phyloP scores from a whole-genome alignment of 139 green algal species.

The Closterium sp. region DNA sequence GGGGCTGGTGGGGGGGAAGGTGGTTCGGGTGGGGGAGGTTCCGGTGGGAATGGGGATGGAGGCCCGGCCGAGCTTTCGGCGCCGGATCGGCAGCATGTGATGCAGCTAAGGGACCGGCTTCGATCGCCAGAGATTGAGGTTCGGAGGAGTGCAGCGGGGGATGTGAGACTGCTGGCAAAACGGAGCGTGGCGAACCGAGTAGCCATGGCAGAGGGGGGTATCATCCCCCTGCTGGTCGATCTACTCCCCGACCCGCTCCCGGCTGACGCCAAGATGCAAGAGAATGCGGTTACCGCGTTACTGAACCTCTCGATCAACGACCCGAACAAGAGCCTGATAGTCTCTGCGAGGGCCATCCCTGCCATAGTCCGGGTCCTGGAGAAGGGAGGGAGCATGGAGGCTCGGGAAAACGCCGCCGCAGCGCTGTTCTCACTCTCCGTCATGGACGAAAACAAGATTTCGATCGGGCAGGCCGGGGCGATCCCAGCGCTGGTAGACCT shows the following conservation, averaged over 20 bases:
- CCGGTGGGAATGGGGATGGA: neutral
- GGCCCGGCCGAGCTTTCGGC: neutral
- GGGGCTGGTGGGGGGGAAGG: neutral
- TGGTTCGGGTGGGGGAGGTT: neutral
- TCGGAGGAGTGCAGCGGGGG: slow-evolving; percentile 6
- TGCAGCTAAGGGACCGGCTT: neutral
- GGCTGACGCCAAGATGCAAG: slow-evolving; percentile 25
- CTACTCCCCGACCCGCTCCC: slow-evolving; percentile 13
- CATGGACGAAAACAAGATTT: slow-evolving; percentile 42
- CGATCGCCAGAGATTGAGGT: neutral
- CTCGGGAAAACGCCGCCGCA: slow-evolving; percentile 37
- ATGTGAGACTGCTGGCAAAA: slow-evolving; percentile 38
- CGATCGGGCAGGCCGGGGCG: slow-evolving; percentile 34
- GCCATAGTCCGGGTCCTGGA: slow-evolving; percentile 39
- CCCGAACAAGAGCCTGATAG: slow-evolving; percentile 36
- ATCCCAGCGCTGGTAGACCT: slow-evolving; percentile 43
- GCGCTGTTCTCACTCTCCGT: slow-evolving; percentile 46
- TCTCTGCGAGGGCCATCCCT: slow-evolving; percentile 14
- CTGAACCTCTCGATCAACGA: slow-evolving; percentile 47
- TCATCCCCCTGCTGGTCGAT: slow-evolving; percentile 27
- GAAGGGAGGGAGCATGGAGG: slow-evolving; percentile 25
- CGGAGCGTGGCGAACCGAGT: slow-evolving; percentile 36
- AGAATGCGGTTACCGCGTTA: slow-evolving; percentile 43
- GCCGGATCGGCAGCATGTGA: neutral
- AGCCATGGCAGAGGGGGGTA: slow-evolving; percentile 14